phyloP scores from a whole-genome alignment of 2,329 filamentous ascomycete genomes.

The Penicillium corylophilum region DNA sequence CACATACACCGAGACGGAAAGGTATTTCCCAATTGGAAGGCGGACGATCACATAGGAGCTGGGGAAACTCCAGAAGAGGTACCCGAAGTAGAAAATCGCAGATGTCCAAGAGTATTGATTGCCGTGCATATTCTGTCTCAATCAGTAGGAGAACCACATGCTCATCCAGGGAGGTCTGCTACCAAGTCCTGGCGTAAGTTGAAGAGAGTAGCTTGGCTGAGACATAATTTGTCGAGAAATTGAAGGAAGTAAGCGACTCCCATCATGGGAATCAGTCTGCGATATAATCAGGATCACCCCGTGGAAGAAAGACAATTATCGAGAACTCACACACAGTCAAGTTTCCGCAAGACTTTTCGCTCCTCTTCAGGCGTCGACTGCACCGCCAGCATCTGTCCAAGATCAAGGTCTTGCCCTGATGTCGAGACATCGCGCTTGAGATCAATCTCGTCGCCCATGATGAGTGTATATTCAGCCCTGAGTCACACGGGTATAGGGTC shows the following conservation, averaged over 20 bases:
- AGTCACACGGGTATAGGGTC: not conserved
- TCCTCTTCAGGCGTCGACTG: slow-evolving; percentile 12
- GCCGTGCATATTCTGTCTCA: slow-evolving; percentile 6
- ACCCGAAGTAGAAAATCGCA: slow-evolving; percentile 37
- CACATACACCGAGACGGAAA: not conserved
- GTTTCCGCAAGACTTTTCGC: slow-evolving; percentile 11
- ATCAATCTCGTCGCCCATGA: slow-evolving; percentile 8
- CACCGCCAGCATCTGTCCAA: slow-evolving; percentile 16
- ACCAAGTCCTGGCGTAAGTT: slow-evolving; percentile 16
- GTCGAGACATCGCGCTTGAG: slow-evolving; percentile 7
- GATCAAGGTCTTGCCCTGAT: slow-evolving; percentile 8
- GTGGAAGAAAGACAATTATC: not conserved
- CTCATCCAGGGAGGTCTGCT: not conserved
- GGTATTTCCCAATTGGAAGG: slow-evolving; percentile 33
- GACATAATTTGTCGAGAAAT: slow-evolving; percentile 15
- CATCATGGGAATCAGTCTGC: slow-evolving; percentile 15
- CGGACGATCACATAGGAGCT: slow-evolving; percentile 40
- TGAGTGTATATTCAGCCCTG: not conserved
- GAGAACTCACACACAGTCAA: slow-evolving; percentile 15
- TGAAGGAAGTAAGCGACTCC: slow-evolving; percentile 16
- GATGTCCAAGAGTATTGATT: slow-evolving; percentile 31
- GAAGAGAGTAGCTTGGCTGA: slow-evolving; percentile 17
- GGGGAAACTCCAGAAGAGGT: slow-evolving; percentile 40
- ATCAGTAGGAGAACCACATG: not conserved
- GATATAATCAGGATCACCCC: not conserved